Percentiles rank a stretch among this genome's conserved stretches.
These are phyloP conservation scores for Chionographis japonica DNA, from an alignment of 106 monocot genomes.

Conservation along the genomic window DNA sequence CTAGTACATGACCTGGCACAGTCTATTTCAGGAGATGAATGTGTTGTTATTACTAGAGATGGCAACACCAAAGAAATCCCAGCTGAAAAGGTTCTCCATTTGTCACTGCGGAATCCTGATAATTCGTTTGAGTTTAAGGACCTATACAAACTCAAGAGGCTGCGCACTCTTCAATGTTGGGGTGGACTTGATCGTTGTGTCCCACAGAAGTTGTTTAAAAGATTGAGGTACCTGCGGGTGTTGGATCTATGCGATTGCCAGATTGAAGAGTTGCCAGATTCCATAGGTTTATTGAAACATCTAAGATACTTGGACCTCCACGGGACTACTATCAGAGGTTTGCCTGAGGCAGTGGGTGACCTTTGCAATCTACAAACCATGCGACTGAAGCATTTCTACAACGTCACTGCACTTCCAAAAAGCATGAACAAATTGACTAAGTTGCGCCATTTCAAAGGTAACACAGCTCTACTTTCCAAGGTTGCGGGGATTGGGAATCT, in stretches of 20 bases:
- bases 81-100: background rate
- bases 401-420: slow-evolving; percentile 9
- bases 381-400: too few species aligned
- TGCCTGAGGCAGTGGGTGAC: slow-evolving; percentile 12
- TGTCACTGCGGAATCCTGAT: slow-evolving; percentile 1
- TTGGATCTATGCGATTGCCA: slow-evolving; percentile 20
- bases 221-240: slow-evolving; percentile 22
- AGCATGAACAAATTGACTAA: slow-evolving; percentile 14
- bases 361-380: background rate
- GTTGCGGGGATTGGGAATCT: slow-evolving; percentile 21
- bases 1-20: slow-evolving; percentile 5
- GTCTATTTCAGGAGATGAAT: slow-evolving; percentile 17
- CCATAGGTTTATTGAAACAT: slow-evolving; percentile 15
- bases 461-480: background rate
- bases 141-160: background rate
- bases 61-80: background rate
- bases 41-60: background rate
- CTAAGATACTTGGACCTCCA: slow-evolving; percentile 22
- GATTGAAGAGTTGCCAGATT: slow-evolving; percentile 22
- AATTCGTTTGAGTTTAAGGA: background rate
- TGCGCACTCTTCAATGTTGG: slow-evolving; percentile 10
- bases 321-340: slow-evolving; percentile 11
- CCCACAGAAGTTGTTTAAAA: background rate
- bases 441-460: slow-evolving; percentile 16
- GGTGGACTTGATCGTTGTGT: background rate